Conservation (phyloP, 306 rosid species). For the Vicia sativa region DNA sequence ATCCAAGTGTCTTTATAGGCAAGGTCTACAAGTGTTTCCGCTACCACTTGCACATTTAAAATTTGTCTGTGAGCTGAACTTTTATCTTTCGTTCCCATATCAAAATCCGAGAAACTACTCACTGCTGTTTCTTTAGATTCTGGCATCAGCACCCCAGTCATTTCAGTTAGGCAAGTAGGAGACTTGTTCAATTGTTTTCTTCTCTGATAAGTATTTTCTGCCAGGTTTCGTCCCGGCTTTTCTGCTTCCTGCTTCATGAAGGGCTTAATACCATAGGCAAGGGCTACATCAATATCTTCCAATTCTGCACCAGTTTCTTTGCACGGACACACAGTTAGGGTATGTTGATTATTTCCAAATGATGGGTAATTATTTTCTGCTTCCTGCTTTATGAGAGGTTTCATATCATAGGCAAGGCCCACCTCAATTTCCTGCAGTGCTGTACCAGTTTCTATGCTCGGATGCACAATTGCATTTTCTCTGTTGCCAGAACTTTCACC, state of each 20-base stretch:
- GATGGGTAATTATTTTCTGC: conserved; percentile 33
- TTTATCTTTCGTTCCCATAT: too few relatives aligned
- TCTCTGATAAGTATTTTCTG: too few relatives aligned
- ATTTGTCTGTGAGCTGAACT: conserved; percentile 34
- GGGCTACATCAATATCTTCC: conserved; percentile 34
- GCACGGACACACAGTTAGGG: conserved; percentile 24
- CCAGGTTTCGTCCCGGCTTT: too few relatives aligned
- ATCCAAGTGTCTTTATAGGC: conserved; percentile 26
- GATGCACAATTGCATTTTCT: conserved; percentile 31
- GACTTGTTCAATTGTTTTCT: too few relatives aligned
- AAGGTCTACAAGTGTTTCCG: conserved; percentile 34
- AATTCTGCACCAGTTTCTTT: conserved; percentile 30
- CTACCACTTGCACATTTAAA: conserved; percentile 34
- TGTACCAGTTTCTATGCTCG: conserved; percentile 30
- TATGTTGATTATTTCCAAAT: conserved; percentile 33
- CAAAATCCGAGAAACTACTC: too few relatives aligned
- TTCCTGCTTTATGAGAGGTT: conserved; percentile 13
- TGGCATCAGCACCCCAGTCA: too few relatives aligned
- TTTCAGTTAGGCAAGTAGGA: too few relatives aligned
- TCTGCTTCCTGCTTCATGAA: too few relatives aligned
- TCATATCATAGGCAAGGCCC: conserved; percentile 29
- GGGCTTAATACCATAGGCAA: conserved; percentile 30
- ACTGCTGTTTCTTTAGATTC: too few relatives aligned
- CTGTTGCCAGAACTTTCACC: conserved; percentile 32
- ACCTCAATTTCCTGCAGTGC: conserved; percentile 30